These are phyloP conservation scores for Calonectria pteridis DNA, from an alignment of 2,329 filamentous ascomycete genomes.

Conservation along the genomic window DNA sequence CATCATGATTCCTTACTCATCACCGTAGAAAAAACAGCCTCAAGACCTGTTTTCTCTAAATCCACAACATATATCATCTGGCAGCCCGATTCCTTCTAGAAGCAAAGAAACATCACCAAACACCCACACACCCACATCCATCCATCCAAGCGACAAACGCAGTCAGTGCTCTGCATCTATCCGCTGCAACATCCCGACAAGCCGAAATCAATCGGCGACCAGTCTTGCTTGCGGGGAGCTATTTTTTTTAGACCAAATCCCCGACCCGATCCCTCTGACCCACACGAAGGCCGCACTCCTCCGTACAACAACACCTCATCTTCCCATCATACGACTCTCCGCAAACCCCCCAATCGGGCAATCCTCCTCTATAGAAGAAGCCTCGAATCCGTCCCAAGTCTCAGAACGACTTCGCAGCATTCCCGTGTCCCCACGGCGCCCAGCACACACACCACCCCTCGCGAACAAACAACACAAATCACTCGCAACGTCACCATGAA, in stretches of 20 bases:
- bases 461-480: not conserved
- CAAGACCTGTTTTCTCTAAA: not conserved
- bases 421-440: not conserved
- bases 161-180: slow-evolving; percentile 4
- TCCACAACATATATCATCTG: not conserved
- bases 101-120: not conserved
- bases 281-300: slow-evolving; percentile 9
- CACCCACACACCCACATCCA: not conserved
- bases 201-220: slow-evolving; percentile 19
- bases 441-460: no score
- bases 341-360: not conserved
- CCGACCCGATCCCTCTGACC: slow-evolving; percentile 5
- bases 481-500: slow-evolving; percentile 75
- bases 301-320: slow-evolving; percentile 22
- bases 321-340: slow-evolving; percentile 25
- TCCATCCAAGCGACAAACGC: not conserved
- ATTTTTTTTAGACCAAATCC: slow-evolving; percentile 21
- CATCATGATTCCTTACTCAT: slow-evolving; percentile 32
- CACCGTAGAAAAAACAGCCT: not conserved
- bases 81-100: not conserved
- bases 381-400: not conserved
- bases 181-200: slow-evolving; percentile 16
- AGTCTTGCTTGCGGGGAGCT: slow-evolving; percentile 17
- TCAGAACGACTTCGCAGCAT: slow-evolving; percentile 17
- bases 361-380: slow-evolving; percentile 16